phyloP scores from a whole-genome alignment of 441 rosid genomes.

The Dalechampia spathulata region DNA sequence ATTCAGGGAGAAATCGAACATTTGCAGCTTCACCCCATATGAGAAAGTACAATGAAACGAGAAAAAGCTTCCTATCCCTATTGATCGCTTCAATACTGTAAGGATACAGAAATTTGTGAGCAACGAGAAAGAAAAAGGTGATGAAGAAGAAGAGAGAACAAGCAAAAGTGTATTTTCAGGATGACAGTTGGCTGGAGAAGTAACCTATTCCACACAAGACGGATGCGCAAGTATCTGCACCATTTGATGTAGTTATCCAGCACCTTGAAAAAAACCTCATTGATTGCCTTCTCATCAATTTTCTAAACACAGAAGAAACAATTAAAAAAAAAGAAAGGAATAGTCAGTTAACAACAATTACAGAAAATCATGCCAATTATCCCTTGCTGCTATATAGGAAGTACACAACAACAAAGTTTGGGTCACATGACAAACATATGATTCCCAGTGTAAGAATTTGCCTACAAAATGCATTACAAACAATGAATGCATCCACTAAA shows the following conservation, averaged over 20 bases:
- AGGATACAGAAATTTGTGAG: conserved; percentile 9
- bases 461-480: background rate
- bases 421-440: background rate
- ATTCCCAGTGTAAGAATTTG: background rate
- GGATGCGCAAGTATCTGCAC: conserved; percentile 90
- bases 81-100: conserved; percentile 83
- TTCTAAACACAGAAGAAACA: conserved; percentile 39
- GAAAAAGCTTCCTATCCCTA: conserved; percentile 87
- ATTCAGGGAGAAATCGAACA: conserved; percentile 98
- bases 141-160: conserved; percentile 5
- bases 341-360: background rate
- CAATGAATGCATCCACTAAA: too few species aligned
- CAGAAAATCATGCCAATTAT: conserved; percentile 2
- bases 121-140: background rate
- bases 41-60: conserved; percentile 88
- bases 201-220: conserved; percentile 84
- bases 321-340: background rate
- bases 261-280: conserved; percentile 87
- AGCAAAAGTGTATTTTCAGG: conserved; percentile 14
- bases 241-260: conserved; percentile 95
- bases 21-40: conserved; percentile 99
- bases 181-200: conserved; percentile 19
- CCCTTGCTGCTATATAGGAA: conserved; percentile 3
- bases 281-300: conserved; percentile 94
- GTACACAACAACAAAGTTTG: background rate